Evolutionary conservation across 192 early-diverging fungal species (phyloP), one percentile per base, ranked within the genome.

Genomic region (Helicostylum pulchrum): DNA sequence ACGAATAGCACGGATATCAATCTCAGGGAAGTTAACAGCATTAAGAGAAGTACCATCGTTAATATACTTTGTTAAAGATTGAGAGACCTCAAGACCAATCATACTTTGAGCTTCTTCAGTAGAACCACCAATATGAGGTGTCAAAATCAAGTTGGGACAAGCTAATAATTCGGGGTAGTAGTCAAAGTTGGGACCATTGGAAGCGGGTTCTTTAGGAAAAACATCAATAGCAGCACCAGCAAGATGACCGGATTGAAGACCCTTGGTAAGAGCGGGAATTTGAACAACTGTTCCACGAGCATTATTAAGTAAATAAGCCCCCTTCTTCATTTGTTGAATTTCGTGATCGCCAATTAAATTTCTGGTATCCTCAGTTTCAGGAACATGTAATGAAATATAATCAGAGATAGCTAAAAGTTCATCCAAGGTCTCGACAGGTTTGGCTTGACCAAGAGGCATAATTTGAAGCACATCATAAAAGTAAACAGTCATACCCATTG

Each of bases 81-180:
- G 79, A 2, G 87, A 90, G 2, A 99, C 97, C 76, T 99, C 97
- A 23, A 94, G 72, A 69, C 97, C 97, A 70, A 99, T 99, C 83
- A 93, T 91, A 59, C 83, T 76, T 77, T 99, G 97, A 11, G 97
- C 97, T 71, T 99, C 97, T 70, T 99, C 97, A 32, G 97, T 99
- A 12, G 95, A 97, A 2, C 97, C 97, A 73, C 94, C 96, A 81
- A 99, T 99, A 72, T 99, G 97, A 34, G 97, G 97, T n/a, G 94
- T 94, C 76, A 99, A 78, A 64, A 99, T 88, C 10, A 94, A 89
- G 81, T 99, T 99, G 54, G 92, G 90, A 77, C 93, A 95, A 42
- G 87, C 88, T 51, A 85, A 75, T 8, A 80, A 39, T n/a, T 80
- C 75, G 17, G 69, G 64, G 17, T 76, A 76, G 5, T 72, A 59